phyloP scores from a whole-genome alignment of 2,329 filamentous ascomycete species.

The Ophiostoma novo-ulmi region DNA sequence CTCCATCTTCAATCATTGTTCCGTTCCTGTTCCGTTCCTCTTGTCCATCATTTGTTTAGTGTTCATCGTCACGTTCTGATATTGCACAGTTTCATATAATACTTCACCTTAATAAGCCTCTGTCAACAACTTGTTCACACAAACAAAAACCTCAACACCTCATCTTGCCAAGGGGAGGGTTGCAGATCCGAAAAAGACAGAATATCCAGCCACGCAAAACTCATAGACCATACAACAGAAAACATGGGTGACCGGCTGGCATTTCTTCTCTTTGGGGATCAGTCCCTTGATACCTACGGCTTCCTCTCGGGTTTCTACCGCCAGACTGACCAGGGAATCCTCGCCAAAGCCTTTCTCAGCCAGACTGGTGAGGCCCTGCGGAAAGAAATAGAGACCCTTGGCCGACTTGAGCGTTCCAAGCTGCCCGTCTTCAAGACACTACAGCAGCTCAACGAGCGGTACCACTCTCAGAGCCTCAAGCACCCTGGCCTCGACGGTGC shows the following conservation, averaged over 20 bases:
- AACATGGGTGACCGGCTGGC: conserved; percentile 38
- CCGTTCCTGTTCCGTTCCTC: neutral
- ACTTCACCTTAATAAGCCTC: neutral
- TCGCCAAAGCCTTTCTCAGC: conserved; percentile 59
- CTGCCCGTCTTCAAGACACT: conserved; percentile 60
- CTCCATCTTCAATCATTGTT: neutral
- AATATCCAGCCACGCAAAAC: conserved; percentile 9
- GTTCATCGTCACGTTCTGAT: neutral
- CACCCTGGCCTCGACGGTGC: conserved; percentile 60
- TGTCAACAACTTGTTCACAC: neutral
- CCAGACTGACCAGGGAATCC: conserved; percentile 42
- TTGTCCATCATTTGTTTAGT: neutral
- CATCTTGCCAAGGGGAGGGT: conserved; percentile 8
- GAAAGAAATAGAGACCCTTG: conserved; percentile 54
- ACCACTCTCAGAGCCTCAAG: conserved; percentile 53
- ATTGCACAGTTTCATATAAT: neutral
- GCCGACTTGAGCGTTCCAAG: conserved; percentile 50
- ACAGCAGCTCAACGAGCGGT: conserved; percentile 60
- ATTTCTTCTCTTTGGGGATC: conserved; percentile 65
- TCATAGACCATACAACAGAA: conserved; percentile 6
- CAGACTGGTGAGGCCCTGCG: conserved; percentile 53
- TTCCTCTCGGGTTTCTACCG: conserved; percentile 54
- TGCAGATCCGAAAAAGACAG: neutral
- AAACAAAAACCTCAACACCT: neutral
- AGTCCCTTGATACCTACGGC: conserved; percentile 62